Percentiles rank a stretch among this genome's conserved stretches.
Conservation (phyloP, 352 stramenopile genomes). For the Globisporangium carolinianum region DNA sequence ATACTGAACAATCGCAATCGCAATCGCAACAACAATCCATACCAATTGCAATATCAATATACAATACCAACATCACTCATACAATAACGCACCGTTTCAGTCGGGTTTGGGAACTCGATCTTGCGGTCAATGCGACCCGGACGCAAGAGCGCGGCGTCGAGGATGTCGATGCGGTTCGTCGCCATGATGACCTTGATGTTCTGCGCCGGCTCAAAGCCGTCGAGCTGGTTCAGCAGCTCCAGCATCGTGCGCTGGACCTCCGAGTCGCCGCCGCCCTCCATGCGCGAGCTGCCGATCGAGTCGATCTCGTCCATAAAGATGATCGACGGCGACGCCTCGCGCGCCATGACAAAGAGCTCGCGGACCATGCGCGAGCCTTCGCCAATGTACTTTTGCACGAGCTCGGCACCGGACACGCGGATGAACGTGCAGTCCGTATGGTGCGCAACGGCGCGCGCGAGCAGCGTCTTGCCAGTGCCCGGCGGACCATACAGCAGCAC, state of each 20-base stretch:
- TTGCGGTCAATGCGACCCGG: conserved; percentile 98
- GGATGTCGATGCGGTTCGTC: conserved; percentile 99
- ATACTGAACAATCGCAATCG: too few species aligned
- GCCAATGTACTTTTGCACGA: conserved; percentile 99
- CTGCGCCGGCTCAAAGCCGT: conserved; percentile 94
- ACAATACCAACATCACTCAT: neutral
- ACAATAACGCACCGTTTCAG: conserved; percentile 67
- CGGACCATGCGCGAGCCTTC: conserved; percentile 98
- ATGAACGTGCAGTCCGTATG: conserved; percentile 99
- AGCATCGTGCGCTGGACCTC: conserved; percentile 99
- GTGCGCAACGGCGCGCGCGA: conserved; percentile 97
- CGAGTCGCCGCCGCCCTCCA: conserved; percentile 94
- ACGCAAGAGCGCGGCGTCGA: conserved; percentile 95
- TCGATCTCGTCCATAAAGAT: conserved; percentile 99
- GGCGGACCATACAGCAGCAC: conserved; percentile 95
- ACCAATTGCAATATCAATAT: conserved; percentile 8
- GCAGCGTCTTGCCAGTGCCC: conserved; percentile 97
- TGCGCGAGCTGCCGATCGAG: conserved; percentile 94
- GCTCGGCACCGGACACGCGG: conserved; percentile 96
- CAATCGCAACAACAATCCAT: neutral
- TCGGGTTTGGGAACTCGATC: conserved; percentile 99
- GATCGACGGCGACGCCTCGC: conserved; percentile 95
- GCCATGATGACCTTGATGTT: conserved; percentile 99
- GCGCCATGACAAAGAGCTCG: conserved; percentile 99
- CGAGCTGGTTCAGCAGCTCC: conserved; percentile 98